Evolutionary conservation across 345 rosid species (phyloP).

Genomic region (Acer negundo): DNA sequence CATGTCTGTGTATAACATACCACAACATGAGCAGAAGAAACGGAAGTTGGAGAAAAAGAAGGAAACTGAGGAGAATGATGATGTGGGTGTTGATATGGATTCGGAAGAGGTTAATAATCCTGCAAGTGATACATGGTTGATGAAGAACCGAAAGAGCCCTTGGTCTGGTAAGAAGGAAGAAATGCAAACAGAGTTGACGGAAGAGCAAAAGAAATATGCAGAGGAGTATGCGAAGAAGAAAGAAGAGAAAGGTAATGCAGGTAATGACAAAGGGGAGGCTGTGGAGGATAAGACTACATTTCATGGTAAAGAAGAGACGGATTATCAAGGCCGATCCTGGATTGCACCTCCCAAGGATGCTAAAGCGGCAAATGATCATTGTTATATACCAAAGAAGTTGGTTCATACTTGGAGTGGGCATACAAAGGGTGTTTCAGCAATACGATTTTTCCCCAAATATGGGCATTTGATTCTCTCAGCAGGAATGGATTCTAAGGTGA

Average conservation of each 20-base stretch:
- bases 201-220: slow-evolving; percentile 97
- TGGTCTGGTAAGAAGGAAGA: slow-evolving; percentile 97
- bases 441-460: slow-evolving; percentile 89
- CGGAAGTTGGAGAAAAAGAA: slow-evolving; percentile 63
- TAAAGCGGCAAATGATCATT: slow-evolving; percentile 88
- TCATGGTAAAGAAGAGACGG: slow-evolving; percentile 94
- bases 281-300: slow-evolving; percentile 82
- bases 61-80: slow-evolving; percentile 42
- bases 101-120: slow-evolving; percentile 72
- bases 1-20: slow-evolving; percentile 75
- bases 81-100: slow-evolving; percentile 32
- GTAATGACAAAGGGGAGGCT: slow-evolving; percentile 75
- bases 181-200: slow-evolving; percentile 73
- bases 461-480: slow-evolving; percentile 99
- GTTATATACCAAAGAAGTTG: slow-evolving; percentile 78
- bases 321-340: slow-evolving; percentile 98
- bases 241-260: slow-evolving; percentile 69
- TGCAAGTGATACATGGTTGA: slow-evolving; percentile 73
- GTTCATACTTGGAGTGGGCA: slow-evolving; percentile 93
- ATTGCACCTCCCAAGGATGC: slow-evolving; percentile 93
- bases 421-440: slow-evolving; percentile 83
- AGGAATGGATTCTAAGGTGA: slow-evolving; percentile 94
- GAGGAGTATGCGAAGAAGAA: slow-evolving; percentile 95
- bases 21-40: slow-evolving; percentile 84
- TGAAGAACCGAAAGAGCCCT: slow-evolving; percentile 85